A percentile compares a stretch with the other conserved stretches of the same genome.
phyloP scores from a whole-genome alignment of 2,329 filamentous ascomycete species.

The Colletotrichum costaricense region DNA sequence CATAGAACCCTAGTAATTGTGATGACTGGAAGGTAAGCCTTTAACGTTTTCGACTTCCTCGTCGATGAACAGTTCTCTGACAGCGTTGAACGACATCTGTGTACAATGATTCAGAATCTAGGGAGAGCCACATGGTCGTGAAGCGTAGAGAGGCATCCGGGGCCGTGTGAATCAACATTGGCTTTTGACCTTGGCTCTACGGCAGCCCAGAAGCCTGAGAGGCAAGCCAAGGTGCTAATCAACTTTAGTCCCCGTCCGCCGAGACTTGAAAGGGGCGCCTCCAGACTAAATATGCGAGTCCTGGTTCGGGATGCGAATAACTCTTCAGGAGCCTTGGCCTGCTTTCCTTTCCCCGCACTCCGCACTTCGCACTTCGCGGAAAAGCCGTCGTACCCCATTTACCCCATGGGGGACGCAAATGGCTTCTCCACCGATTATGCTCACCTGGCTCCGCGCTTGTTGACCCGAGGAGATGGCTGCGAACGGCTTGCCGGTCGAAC shows the following conservation, averaged over 20 bases:
- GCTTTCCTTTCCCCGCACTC: conserved; percentile 29
- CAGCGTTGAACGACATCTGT: too few species aligned
- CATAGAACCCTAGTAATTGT: too few species aligned
- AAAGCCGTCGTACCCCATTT: conserved; percentile 29
- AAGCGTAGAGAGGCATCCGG: not conserved
- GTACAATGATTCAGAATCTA: too few species aligned
- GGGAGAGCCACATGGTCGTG: not conserved
- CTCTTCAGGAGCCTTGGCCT: conserved; percentile 20
- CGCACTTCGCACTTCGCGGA: conserved; percentile 15
- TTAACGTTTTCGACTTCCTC: not conserved
- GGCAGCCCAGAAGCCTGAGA: not conserved
- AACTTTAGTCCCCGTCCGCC: not conserved
- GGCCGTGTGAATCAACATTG: not conserved
- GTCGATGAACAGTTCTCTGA: too few species aligned
- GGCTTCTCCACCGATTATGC: conserved; percentile 27
- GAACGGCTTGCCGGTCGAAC: not conserved
- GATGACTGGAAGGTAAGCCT: not conserved
- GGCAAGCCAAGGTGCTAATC: conserved; percentile 1
- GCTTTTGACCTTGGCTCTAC: not conserved
- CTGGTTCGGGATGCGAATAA: not conserved
- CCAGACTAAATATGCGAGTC: conserved; percentile 1
- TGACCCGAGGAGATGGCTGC: conserved; percentile 18
- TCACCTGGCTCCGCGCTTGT: conserved; percentile 9
- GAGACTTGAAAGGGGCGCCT: not conserved
- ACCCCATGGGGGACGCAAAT: conserved; percentile 24